Conservation (phyloP, 108 stramenopile species). For the Nitzschia sp. region DNA sequence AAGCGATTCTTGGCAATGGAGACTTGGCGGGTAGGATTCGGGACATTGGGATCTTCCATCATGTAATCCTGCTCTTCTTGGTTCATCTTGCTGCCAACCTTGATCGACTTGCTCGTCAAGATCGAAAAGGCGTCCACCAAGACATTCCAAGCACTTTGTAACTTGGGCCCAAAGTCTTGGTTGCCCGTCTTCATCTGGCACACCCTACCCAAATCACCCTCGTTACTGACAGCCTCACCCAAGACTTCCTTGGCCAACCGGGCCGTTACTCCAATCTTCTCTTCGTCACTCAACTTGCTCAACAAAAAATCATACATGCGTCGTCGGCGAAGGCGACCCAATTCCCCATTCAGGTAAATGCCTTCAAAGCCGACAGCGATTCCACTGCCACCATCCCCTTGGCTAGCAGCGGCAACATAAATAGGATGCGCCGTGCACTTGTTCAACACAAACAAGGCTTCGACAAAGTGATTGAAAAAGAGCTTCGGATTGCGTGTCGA, state of each 20-base stretch:
- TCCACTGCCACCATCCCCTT: constrained; percentile 70
- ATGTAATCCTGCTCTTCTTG: constrained; percentile 57
- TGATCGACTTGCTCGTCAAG: constrained; percentile 57
- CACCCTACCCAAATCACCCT: constrained; percentile 62
- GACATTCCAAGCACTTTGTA: constrained; percentile 62
- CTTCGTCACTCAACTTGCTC: constrained; percentile 84
- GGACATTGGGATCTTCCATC: constrained; percentile 45
- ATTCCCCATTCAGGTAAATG: constrained; percentile 44
- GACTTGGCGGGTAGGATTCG: constrained; percentile 58
- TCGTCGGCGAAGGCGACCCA: constrained; percentile 50
- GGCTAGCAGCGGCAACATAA: constrained; percentile 68
- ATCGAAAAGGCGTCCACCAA: constrained; percentile 66
- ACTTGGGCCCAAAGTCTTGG: constrained; percentile 15
- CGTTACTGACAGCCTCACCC: constrained; percentile 63
- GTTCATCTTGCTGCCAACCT: constrained; percentile 71
- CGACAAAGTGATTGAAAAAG: constrained; percentile 87
- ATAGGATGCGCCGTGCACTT: constrained; percentile 89
- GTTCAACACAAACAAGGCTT: constrained; percentile 91
- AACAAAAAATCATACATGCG: constrained; percentile 85
- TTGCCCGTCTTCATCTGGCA: constrained; percentile 52
- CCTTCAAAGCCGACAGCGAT: constrained; percentile 61
- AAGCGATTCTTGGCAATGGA: constrained; percentile 74
- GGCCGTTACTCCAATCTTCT: constrained; percentile 88
- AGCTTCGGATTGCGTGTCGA: constrained; percentile 75
- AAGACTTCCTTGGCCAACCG: constrained; percentile 87